Evolutionary conservation across 768 basidiomycete genomes (phyloP), one percentile per base, ranked within the genome.

Genomic region (Hortiboletus flavorubellus): DNA sequence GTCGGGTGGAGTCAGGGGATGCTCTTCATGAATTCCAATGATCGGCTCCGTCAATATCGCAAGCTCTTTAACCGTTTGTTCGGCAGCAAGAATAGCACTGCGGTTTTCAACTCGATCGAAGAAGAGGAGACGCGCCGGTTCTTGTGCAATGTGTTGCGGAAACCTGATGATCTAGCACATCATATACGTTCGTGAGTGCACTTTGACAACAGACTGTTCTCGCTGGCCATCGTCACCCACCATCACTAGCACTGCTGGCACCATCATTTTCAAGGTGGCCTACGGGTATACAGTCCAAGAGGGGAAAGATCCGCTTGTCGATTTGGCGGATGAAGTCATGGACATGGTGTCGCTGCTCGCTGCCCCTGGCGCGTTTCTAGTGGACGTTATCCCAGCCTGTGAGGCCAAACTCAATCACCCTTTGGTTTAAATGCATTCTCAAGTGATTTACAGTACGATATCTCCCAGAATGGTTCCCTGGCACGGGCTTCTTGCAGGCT

Each of bases 211-310:
- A 15, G 1, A 8, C 1, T 7, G 2, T 15, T 12, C 18, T 18
- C 31, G 11, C 0, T 23, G 5, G 14, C 39, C 30, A 38, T 42
- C 34, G 8, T 3, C 11, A 12, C 18, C 33, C 5, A 26, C 26
- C 2, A 34, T 12, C 6, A 18, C 14, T 35, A 68, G 68, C 12
- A 49, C 49, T 16, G 49, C 56, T 30, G 40, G 54, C 7, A 6
- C 72, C 5, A 54, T 75, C 29, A 71, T 76, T n/a, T 64, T 80
- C 48, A 70, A 69, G 34, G 60, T 76, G 9, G 63, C 69, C 0
- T 79, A 80, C 40, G 78, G 78, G 1, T 75, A 77, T 53, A 61
- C 72, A 15, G 68, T 74, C 14, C 54, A 69, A 53, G 58, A 69
- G 2, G 64, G 58, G 23, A 57, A 74, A 0, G 78, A 80, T 49